Percentiles rank a stretch among this genome's conserved stretches.
phyloP scores from a whole-genome alignment of 2,329 filamentous ascomycete species.

The Trichoderma guizhouense region DNA sequence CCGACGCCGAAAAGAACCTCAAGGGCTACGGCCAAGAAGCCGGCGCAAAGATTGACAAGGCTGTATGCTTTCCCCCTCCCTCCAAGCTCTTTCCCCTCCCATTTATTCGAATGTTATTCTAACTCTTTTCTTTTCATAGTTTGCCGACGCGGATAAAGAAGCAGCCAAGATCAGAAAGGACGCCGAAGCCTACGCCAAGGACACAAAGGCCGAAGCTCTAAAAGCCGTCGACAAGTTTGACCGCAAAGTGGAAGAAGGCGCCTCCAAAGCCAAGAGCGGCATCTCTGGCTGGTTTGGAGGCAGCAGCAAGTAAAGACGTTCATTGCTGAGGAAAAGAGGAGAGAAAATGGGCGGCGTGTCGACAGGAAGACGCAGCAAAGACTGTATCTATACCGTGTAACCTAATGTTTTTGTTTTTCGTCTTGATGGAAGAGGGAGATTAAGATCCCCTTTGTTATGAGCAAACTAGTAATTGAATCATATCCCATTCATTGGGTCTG shows the following conservation, averaged over 20 bases:
- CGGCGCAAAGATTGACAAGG: slow-evolving; percentile 64
- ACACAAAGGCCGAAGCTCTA: slow-evolving; percentile 60
- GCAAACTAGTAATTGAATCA: neutral
- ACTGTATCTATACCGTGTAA: neutral
- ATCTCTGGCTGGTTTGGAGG: slow-evolving; percentile 86
- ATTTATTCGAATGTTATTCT: too few species aligned
- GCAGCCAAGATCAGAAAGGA: slow-evolving; percentile 59
- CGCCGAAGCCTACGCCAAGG: slow-evolving; percentile 57
- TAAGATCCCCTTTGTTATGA: neutral
- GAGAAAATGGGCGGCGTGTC: neutral
- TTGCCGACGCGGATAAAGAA: slow-evolving; percentile 60
- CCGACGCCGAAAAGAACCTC: slow-evolving; percentile 62
- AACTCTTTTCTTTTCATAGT: slow-evolving; percentile 23
- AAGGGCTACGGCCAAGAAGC: slow-evolving; percentile 46
- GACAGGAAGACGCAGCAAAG: neutral
- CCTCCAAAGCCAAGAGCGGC: slow-evolving; percentile 78
- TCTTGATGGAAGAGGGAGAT: neutral
- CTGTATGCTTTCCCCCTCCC: slow-evolving; percentile 52
- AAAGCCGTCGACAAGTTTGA: slow-evolving; percentile 81
- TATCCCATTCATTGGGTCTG: neutral
- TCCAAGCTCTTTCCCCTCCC: too few species aligned
- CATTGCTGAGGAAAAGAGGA: neutral
- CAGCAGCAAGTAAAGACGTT: slow-evolving; percentile 37
- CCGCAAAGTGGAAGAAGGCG: slow-evolving; percentile 72
- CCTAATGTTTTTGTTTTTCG: neutral